A percentile compares a stretch with the other conserved stretches of the same genome.
These are phyloP conservation scores for Pachysandra terminalis DNA, from an alignment of 164 flowering plant species.

Conservation along the genomic window DNA sequence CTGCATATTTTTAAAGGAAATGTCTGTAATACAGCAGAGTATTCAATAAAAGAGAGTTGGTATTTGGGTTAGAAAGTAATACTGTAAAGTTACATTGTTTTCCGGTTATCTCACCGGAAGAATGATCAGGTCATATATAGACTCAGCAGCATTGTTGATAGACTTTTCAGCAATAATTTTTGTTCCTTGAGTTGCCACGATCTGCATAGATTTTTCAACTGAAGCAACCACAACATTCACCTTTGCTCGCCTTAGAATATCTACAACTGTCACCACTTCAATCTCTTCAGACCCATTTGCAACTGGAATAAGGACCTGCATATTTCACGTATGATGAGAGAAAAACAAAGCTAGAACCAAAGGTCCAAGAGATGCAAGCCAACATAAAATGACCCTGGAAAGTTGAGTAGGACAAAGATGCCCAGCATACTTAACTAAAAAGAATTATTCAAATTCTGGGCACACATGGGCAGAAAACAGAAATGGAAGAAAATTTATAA, in stretches of 20 bases:
- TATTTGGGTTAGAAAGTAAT: neutral
- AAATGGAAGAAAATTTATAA: no score
- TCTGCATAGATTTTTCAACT: conserved; percentile 59
- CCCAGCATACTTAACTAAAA: no score
- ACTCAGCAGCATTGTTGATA: conserved; percentile 57
- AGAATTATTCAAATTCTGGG: no score
- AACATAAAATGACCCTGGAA: neutral
- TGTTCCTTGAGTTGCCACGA: conserved; percentile 60
- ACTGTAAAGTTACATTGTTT: neutral
- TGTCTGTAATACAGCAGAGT: neutral
- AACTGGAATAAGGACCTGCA: conserved; percentile 84
- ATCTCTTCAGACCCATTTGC: conserved; percentile 90
- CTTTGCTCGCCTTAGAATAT: conserved; percentile 82
- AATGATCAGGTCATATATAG: conserved; percentile 75
- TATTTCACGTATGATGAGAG: neutral
- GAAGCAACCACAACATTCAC: conserved; percentile 80
- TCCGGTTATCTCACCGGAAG: conserved; percentile 67
- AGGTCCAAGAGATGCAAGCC: neutral
- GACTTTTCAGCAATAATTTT: conserved; percentile 75
- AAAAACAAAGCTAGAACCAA: no score
- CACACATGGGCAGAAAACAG: no score
- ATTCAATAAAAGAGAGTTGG: no score
- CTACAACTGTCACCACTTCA: conserved; percentile 68
- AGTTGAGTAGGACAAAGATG: no score
- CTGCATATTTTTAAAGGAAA: neutral